These are phyloP conservation scores for Clavispora carvajalis DNA, from an alignment of 805 yeast genomes.

Conservation along the genomic window DNA sequence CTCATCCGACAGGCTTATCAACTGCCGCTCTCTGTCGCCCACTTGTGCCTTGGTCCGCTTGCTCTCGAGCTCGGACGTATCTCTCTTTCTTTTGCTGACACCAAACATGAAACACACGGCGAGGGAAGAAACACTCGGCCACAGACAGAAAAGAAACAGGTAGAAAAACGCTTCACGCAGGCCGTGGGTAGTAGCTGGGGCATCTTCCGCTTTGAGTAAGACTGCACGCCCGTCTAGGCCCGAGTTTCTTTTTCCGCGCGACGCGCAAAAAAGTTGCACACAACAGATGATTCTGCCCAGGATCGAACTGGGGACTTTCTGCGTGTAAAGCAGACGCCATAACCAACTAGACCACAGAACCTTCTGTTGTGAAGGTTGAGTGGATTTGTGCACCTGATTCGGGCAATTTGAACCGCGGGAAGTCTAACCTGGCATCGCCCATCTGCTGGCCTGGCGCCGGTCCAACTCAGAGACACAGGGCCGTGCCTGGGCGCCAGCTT, in stretches of 20 bases:
- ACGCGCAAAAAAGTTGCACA: conserved; percentile 3
- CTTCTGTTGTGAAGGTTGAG: conserved; percentile 37
- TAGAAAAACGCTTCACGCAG: not conserved
- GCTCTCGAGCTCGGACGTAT: conserved; percentile 17
- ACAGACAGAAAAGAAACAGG: not conserved
- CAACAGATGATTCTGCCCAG: conserved; percentile 88
- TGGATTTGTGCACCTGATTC: too few species aligned
- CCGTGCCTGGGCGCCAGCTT: too few species aligned
- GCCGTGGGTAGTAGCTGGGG: not conserved
- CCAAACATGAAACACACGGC: conserved; percentile 3
- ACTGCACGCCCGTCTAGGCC: not conserved
- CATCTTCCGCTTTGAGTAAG: not conserved
- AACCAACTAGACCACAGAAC: conserved; percentile 99
- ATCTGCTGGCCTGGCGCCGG: too few species aligned
- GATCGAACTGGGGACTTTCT: conserved; percentile 99
- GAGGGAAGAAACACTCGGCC: not conserved
- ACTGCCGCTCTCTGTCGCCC: conserved; percentile 14
- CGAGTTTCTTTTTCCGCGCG: not conserved
- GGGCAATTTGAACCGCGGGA: too few species aligned
- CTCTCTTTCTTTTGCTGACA: conserved; percentile 20
- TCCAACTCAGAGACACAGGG: too few species aligned
- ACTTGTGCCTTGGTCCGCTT: conserved; percentile 17
- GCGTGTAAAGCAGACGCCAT: conserved; percentile 99
- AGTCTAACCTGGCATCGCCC: too few species aligned
- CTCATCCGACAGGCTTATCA: conserved; percentile 25